Evolutionary conservation across 192 early-diverging fungal genomes (phyloP), one percentile per base, ranked within the genome.

Genomic region (Coemansia sp.): DNA sequence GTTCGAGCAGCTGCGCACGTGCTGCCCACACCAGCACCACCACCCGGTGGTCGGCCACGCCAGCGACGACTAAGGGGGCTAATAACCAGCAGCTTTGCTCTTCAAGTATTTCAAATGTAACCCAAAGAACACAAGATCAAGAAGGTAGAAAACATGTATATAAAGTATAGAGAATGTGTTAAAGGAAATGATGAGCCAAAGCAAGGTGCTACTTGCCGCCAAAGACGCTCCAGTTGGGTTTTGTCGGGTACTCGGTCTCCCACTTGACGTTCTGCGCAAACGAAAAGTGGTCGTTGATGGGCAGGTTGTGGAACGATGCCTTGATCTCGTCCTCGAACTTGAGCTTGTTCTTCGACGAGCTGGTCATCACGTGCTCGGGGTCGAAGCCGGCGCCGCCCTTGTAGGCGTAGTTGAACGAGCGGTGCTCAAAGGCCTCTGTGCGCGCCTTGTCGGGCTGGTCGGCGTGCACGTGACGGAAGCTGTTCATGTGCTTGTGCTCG

Each of bases 401-500:
- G 72, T 77, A 82, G 19, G 80, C 74, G 54, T 82, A 82, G 80
- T 82, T 82, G 71, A 82, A 82, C 55, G 74, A 77, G 30, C 80
- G 74, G 68, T 82, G 80, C 67, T 82, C 80, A 60, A 82, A 82
- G 4, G 75, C 80, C 70, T 82, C 74, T 0, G 70, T 74, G 42
- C 80, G 80, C 37, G 70, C 70, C 70, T 74, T 69, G 44, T 82
- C 74, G 50, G 80, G 80, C 61, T 82, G 74, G 65, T 78, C 74
- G 20, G 65, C 68, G 56, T 76, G 74, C 33, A 82, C 67, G 45
- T 76, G 74, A 57, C 74, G 74, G 67, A 74, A 70, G 59, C 67
- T 74, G 71, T 82, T 82, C 75, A 82, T 72, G 61, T 82, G 80
- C 74, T 82, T 82, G 74, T 82, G 74, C 74, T 82, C 80, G 69